Base-by-base conservation (phyloP, 1,284 basidiomycete genomes). In the Cryptococcus depauperatus region DNA sequence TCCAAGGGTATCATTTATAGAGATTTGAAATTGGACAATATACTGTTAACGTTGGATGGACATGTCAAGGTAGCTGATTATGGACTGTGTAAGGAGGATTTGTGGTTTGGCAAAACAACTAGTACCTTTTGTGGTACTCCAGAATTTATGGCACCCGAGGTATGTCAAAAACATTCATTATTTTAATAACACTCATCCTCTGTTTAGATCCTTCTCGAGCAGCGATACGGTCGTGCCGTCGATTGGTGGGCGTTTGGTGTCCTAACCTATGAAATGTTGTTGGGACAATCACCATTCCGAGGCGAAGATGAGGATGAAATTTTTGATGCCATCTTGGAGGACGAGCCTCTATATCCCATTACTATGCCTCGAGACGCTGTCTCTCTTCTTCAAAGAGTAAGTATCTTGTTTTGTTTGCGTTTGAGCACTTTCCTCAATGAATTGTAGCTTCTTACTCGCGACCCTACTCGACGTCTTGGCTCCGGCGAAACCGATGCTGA, bases 211-310 rank as follows among this genome's bases (percentile, higher is more conserved):
- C 77, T 99, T 45, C 78, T 98, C 25, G 95, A 98, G 73, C 93
- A 98, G 73, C 84, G 91, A 45, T 99, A 99, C 63, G 91, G 91
- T 10, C 85, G 91, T 35, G 95, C 95, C 5, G 95, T 98, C 41
- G 95, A 99, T 65, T 99, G 95, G 95, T 99, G 95, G 95, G 95
- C 95, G 7, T 98, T 98, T 66, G 95, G 95, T 55, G 93, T 99
- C 7, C 73, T 98, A 58, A 96, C 89, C 37, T 99, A 99, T 67
- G 95, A 98, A 73, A 99, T 99, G 95, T 74, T 99, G 45, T 77
- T 98, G 25, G 95, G 95, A 33, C 95, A 98, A 73, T 96, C 93
- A 13, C 95, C 95, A 3, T 99, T 98, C 83, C 83, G 93, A 43
- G 95, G 95, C 47, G 95, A 98, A 62, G 95, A 98, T 60, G 95